Evolutionary conservation across 2,329 filamentous ascomycete genomes (phyloP).

Genomic region (Dothideomycetes sp.): DNA sequence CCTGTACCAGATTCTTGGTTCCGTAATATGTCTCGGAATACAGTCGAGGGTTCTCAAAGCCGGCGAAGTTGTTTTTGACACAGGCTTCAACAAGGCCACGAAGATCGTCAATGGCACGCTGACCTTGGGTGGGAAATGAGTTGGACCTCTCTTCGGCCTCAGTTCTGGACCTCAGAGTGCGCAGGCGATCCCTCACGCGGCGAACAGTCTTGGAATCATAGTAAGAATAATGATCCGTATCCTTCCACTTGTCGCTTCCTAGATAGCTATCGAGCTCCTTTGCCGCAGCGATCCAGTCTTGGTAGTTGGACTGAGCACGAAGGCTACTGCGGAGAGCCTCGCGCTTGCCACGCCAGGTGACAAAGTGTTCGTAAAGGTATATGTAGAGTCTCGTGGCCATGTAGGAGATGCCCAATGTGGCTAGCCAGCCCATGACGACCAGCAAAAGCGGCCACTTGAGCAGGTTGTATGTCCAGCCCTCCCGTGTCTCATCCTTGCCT

Average conservation of each 20-base stretch:
- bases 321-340: constrained; percentile 61
- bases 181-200: constrained; percentile 66
- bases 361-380: constrained; percentile 78
- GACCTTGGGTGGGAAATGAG: constrained; percentile 14
- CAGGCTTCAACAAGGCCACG: constrained; percentile 73
- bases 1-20: constrained; percentile 88
- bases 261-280: constrained; percentile 69
- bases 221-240: constrained; percentile 60
- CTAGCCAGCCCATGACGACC: constrained; percentile 70
- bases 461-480: constrained; percentile 80
- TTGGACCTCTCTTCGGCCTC: constrained; percentile 41
- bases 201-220: constrained; percentile 82
- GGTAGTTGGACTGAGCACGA: constrained; percentile 61
- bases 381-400: constrained; percentile 80
- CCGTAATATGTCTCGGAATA: constrained; percentile 97
- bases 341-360: constrained; percentile 77
- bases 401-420: constrained; percentile 62
- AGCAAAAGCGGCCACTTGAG: constrained; percentile 87
- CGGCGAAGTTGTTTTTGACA: constrained; percentile 95
- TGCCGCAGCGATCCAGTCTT: constrained; percentile 73
- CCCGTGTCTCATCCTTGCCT: constrained; percentile 78
- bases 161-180: constrained; percentile 43
- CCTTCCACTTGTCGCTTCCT: constrained; percentile 71
- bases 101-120: constrained; percentile 60
- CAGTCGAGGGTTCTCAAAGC: constrained; percentile 84